Evolutionary conservation across 306 rosid species (phyloP), one percentile per base, ranked within the genome.

Genomic region (Nissolia schottii): DNA sequence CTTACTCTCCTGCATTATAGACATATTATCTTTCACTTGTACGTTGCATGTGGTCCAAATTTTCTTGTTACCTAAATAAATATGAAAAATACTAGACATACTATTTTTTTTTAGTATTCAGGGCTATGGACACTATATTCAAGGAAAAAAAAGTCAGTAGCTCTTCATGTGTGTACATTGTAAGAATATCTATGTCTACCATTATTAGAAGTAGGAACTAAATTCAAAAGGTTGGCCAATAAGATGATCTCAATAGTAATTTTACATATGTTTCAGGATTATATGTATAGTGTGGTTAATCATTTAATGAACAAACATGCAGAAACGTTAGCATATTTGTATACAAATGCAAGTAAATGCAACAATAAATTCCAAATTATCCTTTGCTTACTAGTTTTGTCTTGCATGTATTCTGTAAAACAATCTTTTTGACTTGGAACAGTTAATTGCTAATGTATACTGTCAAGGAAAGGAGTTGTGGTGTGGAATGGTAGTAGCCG

Each of bases 1-100:
- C 83, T 80, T 25, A 92, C 91, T 78, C 74, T 81, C 96, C 98
- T 92, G 51, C 79, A 71, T 20, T 18, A 45, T 11, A 64, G 62
- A 27, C 22, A 49, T 71, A 18, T 20, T 38, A 62, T 27, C 28
- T 0, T 13, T 48, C 11, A 51, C 49, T 28, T 38, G 22, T 23
- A 51, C 32, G 6, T 32, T 19, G 27, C 19, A 4, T 60, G 13
- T 25, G 48, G 18, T 50, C 32, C 31, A 38, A 37, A 35, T 32
- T 37, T 74, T 63, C 34, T 50, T 37, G 12, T 9, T 22, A 16
- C 46, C 24, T 19, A 59, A n/a, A 46, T 24, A 19, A 28, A 43
- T 25, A 41, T 27, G 59, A 28, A 6, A 70, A 38, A 49, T 11
- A 58, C 16, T 25, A 8, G 3, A 25, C n/a, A 25, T 27, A 10